Base-by-base conservation (phyloP, 176 grass and related monocot species). In the Carex myosuroides region DNA sequence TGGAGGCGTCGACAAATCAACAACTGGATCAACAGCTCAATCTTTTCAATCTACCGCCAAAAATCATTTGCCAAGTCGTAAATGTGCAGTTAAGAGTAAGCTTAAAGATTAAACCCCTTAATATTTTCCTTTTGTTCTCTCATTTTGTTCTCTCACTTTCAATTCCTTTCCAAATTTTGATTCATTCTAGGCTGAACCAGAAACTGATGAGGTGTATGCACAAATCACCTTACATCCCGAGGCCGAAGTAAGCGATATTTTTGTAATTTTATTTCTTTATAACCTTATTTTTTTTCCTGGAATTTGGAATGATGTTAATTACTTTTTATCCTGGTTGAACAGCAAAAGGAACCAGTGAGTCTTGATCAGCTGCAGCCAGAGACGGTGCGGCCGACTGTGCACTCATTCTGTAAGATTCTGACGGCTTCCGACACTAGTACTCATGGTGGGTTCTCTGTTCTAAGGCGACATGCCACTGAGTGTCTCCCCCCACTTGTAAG, bases 121-220 rank as follows among this genome's bases (percentile, higher is more conserved):
- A 12, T 17, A 60, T 32, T 83, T 82, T 77, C 6, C 32, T 59
- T 59, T 44, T 59, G 5, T 63, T 72, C 48, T 55, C 24, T 26
- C 3, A 35, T 54, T 80, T 61, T 56, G 52, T 86, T 70, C 24
- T n/a, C 8, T 29, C 16, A 44, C 30, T 5, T 81, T 42, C 11
- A 22, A 52, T 30, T 59, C 32, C 44, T 52, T 37, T 64, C 61
- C 37, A 44, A 61, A 16, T 26, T 81, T 58, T 16, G n/a, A 6
- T 44, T 86, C 22, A 26, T 37, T 3, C 33, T 82, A 99, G 96
- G 96, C 96, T 46, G 96, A 99, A 83, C 76, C 85, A 42, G 96
- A 99, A 65, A 95, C 96, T 3, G 93, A 99, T 81, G 96, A 99
- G 85, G 94, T 99, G 62, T 99, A 87, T 88, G 93, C 93, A 54